Evolutionary conservation across 805 yeast genomes (phyloP), one percentile per base, ranked within the genome.

Genomic region (Candida adriatica): DNA sequence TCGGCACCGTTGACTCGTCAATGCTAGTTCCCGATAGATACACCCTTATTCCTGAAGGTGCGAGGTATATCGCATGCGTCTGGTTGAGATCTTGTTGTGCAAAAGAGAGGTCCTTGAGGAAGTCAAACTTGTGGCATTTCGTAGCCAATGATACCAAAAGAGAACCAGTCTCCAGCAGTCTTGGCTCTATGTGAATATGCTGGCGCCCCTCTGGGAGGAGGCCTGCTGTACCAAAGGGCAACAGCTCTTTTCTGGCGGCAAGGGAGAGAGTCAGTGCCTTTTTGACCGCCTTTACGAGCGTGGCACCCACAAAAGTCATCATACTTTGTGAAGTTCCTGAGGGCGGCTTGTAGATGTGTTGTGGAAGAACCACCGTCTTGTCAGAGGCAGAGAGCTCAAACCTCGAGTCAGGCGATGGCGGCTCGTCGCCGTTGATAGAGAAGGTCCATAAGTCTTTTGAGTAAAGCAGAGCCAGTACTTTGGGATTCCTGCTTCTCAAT

Each of bases 31-130:
- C 56, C 0, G 64, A 60, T 5, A 68, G 48, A 20, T 62, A 61
- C 23, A 68, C 68, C 28, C 77, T 55, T 9, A 72, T 71, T 2
- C 76, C 79, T 8, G 76, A 68, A 1, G 80, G 80, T 13, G 70
- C 70, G 18, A 74, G 38, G 39, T 73, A 72, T 2, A 72, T 39
- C 1, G 69, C 72, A 45, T 56, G 56, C 6, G 49, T 49, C 14
- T 43, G 41, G 33, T 59, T 51, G 29, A 49, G 15, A 4, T 32
- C 31, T 5, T 17, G 27, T 17, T 40, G 38, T 2, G 50, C 9
- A 13, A n/a, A 11, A 5, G 32, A 11, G 2, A 45, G 24, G 5
- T 39, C 28, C 0, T 60, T 50, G 15, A 71, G 38, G 24, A 55
- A 61, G 0, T 53, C 38, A 20, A 73, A 40, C 2, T 45, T 49